phyloP scores from a whole-genome alignment of 768 basidiomycete genomes.

The Psilocybe azurescens region DNA sequence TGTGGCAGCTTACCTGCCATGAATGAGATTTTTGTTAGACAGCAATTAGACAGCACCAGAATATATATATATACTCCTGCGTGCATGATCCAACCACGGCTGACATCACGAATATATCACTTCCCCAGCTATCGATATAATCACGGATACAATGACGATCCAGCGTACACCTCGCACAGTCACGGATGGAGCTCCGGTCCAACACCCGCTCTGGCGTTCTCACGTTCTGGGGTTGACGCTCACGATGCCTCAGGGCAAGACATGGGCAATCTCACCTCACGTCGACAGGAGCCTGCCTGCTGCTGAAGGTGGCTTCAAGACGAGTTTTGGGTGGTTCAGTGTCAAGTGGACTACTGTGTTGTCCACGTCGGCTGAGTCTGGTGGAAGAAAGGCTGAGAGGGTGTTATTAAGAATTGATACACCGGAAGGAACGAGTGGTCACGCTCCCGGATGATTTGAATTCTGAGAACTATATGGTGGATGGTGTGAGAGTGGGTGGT shows the following conservation, averaged over 20 bases:
- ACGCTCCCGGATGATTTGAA: no score
- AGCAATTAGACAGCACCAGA: no score
- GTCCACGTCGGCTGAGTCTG: no score
- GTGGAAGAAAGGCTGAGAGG: not conserved
- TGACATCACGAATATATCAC: not conserved
- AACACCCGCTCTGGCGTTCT: constrained; percentile 61
- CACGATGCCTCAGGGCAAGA: constrained; percentile 49
- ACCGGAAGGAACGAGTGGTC: not conserved
- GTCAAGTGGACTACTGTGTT: constrained; percentile 41
- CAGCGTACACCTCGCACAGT: constrained; percentile 62
- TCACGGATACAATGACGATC: constrained; percentile 60
- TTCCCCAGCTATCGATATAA: constrained; percentile 52
- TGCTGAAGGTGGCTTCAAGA: constrained; percentile 59
- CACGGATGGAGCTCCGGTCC: constrained; percentile 68
- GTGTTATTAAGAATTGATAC: constrained; percentile 20
- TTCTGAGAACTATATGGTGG: no score
- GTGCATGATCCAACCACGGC: not conserved
- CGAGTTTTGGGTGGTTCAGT: constrained; percentile 55
- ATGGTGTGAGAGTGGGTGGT: no score
- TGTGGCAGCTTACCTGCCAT: no score
- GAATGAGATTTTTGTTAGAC: no score
- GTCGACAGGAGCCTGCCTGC: constrained; percentile 40
- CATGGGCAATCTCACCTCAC: constrained; percentile 55
- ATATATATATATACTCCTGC: no score
- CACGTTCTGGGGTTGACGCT: constrained; percentile 59